Evolutionary conservation across 23 red algal species (phyloP).

Genomic region (Gracilariopsis chorda): DNA sequence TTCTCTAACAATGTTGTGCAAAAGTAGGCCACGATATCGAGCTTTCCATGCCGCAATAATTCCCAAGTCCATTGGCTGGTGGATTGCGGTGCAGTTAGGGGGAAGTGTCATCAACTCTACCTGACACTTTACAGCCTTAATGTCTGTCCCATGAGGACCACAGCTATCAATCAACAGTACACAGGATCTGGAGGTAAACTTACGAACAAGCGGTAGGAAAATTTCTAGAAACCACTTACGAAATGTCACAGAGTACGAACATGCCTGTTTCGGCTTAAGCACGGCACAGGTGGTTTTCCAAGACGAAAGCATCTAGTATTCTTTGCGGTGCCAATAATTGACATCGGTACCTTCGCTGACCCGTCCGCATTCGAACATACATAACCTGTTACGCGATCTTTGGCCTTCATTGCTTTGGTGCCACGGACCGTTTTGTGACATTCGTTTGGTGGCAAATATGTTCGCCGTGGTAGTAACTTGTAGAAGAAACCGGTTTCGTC

Average conservation of each 20-base stretch:
- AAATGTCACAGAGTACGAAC: neutral
- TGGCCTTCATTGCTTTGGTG: neutral
- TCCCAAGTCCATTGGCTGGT: neutral
- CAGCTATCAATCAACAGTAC: neutral
- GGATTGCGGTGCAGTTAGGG: neutral
- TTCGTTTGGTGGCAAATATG: neutral
- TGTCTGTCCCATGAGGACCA: neutral
- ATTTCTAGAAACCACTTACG: neutral
- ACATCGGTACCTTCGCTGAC: neutral
- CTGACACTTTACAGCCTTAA: neutral
- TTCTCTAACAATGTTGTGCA: neutral
- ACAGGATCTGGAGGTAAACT: neutral
- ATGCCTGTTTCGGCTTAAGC: conserved; percentile 4
- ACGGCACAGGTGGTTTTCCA: neutral
- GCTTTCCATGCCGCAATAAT: neutral
- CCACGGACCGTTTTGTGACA: neutral
- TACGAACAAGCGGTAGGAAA: neutral
- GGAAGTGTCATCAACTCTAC: neutral
- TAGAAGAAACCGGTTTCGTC: neutral
- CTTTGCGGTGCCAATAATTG: neutral
- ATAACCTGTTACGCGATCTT: neutral
- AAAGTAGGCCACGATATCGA: neutral
- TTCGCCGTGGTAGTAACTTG: neutral
- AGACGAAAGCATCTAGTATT: neutral
- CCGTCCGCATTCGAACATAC: neutral